Percentiles rank a stretch among this genome's conserved stretches.
Conservation (phyloP, 495 filamentous ascomycete genomes). For the Apiosordaria backusii region DNA sequence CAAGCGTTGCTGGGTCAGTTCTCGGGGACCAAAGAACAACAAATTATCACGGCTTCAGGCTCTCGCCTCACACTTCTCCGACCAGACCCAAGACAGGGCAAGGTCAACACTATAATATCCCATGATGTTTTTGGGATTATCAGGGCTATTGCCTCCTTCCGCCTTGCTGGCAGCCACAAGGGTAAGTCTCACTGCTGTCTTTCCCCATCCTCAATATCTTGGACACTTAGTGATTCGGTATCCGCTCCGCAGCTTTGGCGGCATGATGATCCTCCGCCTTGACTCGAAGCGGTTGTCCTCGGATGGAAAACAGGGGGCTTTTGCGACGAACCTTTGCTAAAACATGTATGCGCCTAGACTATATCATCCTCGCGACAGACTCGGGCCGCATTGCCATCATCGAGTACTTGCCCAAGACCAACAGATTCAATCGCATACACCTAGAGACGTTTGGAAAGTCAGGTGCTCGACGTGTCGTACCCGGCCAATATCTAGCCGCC, state of each 20-base stretch:
- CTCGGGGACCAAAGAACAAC: slow-evolving; percentile 90
- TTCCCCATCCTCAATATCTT: slow-evolving; percentile 35
- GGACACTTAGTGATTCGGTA: slow-evolving; percentile 92
- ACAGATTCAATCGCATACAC: slow-evolving; percentile 84
- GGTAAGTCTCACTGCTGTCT: slow-evolving; percentile 60
- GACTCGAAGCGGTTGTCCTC: slow-evolving; percentile 26
- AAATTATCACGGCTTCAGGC: slow-evolving; percentile 91
- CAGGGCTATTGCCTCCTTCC: slow-evolving; percentile 77
- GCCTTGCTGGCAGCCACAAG: slow-evolving; percentile 90
- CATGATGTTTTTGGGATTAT: slow-evolving; percentile 97
- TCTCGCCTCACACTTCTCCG: slow-evolving; percentile 84
- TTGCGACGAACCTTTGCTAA: slow-evolving; percentile 57
- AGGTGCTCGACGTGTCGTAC: slow-evolving; percentile 88
- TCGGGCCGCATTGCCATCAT: slow-evolving; percentile 92
- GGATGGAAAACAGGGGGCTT: slow-evolving; percentile 15
- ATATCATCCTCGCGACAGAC: slow-evolving; percentile 91
- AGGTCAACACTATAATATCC: slow-evolving; percentile 77
- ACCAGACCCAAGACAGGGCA: slow-evolving; percentile 78
- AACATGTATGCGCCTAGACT: slow-evolving; percentile 60
- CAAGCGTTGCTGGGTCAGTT: slow-evolving; percentile 93
- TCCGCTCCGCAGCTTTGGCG: slow-evolving; percentile 51
- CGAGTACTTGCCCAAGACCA: slow-evolving; percentile 84
- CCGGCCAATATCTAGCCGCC: slow-evolving; percentile 89
- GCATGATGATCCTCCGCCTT: slow-evolving; percentile 22
- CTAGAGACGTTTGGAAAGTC: slow-evolving; percentile 98